Percentiles rank a stretch among this genome's conserved stretches.
Conservation (phyloP, 2,329 filamentous ascomycete genomes). For the Trichoderma guizhouense region DNA sequence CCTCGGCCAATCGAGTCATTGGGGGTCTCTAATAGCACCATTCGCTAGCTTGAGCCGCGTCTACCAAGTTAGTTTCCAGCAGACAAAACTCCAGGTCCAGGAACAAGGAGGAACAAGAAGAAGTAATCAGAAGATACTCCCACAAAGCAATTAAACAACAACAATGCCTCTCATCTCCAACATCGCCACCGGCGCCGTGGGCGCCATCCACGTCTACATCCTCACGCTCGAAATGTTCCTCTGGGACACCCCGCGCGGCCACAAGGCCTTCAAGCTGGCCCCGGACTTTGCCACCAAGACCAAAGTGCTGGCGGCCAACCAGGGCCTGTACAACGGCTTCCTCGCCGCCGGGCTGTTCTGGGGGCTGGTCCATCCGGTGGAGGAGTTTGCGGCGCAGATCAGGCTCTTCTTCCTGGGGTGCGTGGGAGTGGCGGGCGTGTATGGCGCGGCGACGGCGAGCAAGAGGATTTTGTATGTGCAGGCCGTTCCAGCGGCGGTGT, state of each 20-base stretch:
- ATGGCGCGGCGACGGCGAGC: slow-evolving; percentile 42
- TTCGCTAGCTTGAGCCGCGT: not conserved
- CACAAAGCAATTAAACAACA: not conserved
- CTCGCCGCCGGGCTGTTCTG: slow-evolving; percentile 48
- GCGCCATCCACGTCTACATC: slow-evolving; percentile 47
- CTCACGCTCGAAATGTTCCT: slow-evolving; percentile 48
- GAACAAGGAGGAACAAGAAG: not conserved
- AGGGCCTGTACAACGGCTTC: slow-evolving; percentile 53
- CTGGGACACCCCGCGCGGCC: slow-evolving; percentile 46
- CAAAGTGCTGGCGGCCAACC: slow-evolving; percentile 45
- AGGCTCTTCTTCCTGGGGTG: slow-evolving; percentile 47
- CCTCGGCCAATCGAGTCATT: not conserved
- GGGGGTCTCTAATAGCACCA: not conserved
- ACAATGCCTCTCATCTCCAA: slow-evolving; percentile 27
- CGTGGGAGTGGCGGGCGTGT: slow-evolving; percentile 43
- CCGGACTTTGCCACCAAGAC: slow-evolving; percentile 46
- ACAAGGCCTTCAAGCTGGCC: slow-evolving; percentile 42
- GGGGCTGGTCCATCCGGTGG: slow-evolving; percentile 44
- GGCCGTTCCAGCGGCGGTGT: slow-evolving; percentile 28
- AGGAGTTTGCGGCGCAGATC: slow-evolving; percentile 42
- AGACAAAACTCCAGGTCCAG: not conserved
- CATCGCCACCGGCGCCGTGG: slow-evolving; percentile 38
- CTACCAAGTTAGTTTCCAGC: not conserved
- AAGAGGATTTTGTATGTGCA: slow-evolving; percentile 44
- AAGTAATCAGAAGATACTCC: not conserved